Base-by-base conservation (phyloP, 331 rosid species). In the Ulmus americana region DNA sequence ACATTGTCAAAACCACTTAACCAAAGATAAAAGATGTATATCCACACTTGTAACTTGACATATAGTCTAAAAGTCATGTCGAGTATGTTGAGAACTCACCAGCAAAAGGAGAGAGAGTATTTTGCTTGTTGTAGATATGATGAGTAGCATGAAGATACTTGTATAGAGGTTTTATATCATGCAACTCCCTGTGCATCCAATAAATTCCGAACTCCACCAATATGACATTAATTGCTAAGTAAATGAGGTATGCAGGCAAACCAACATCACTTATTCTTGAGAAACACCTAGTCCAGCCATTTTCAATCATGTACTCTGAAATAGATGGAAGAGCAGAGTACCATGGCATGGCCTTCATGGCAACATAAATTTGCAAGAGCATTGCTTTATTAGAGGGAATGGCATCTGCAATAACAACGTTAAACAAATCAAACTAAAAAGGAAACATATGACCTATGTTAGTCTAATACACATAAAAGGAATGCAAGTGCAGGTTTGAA, bases 301-400 rank as follows among this genome's bases (percentile, higher is more conserved):
- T 73, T 80, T 92, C 98, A 44, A 84, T 69, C 79, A 88, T 60
- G 78, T 81, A 82, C 85, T 92, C 98, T 7, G 90, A 77, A 60
- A 86, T 10, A 62, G 86, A 64, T 16, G 96, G 96, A 74, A 92
- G 94, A 72, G 78, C 28, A 64, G 69, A n/a, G 76, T 86, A 89
- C 85, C 86, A 89, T 63, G 95, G 98, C 98, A 89, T 88, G 59
- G 95, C 89, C 79, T 85, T 89, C 94, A 88, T 77, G 50, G 95
- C 88, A 45, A 86, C 91, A 67, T 3, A 55, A 62, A 92, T 89
- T 83, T 92, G 98, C 83, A 86, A 76, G 58, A 83, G 77, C 88
- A 92, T 92, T 65, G 94, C 90, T 63, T 72, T 74, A 58, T 71
- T 83, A 10, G 89, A 80, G 28, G 98, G 98, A 73, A 88, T 79